Evolutionary conservation across 345 rosid species (phyloP), one percentile per base, ranked within the genome.

Genomic region (Moringa oleifera): DNA sequence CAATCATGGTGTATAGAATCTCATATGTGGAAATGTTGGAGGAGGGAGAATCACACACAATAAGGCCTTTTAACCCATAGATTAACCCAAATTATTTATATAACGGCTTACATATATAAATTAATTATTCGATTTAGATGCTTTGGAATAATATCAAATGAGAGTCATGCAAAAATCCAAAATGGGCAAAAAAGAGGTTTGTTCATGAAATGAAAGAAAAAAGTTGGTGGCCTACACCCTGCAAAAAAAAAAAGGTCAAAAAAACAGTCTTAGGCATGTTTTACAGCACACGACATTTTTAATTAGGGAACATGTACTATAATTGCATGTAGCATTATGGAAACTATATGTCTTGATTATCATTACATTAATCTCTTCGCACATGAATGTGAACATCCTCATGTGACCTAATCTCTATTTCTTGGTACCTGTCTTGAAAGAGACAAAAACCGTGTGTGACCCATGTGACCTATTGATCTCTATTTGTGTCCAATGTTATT

Each of bases 11-110:
- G 81, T 79, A 80, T 68, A 59, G 58, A 19, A 65, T 79, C 79
- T 87, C 89, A 81, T n/a, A n/a, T 80, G 87, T 80, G 84, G 77
- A 76, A 74, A 57, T 89, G 83, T 76, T 82, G 80, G 88, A 58
- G 60, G 24, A 77, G 72, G 65, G 75, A 85, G 69, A 76, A 77
- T 79, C 73, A 78, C 56, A 64, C 61, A 72, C 61, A n/a, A n/a
- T n/a, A n/a, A n/a, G 69, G 63, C 51, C 55, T 57, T 68, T 68
- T 66, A n/a, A n/a, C n/a, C n/a, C n/a, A n/a, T n/a, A n/a, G n/a
- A n/a, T n/a, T n/a, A n/a, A n/a, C n/a, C n/a, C n/a, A n/a, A n/a
- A n/a, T n/a, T n/a, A n/a, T n/a, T n/a, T n/a, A n/a, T n/a, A n/a
- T n/a, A n/a, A n/a, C n/a, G n/a, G n/a, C n/a, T n/a, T n/a, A n/a